phyloP scores from a whole-genome alignment of 257 asterid species.

The Solanum tarijense region DNA sequence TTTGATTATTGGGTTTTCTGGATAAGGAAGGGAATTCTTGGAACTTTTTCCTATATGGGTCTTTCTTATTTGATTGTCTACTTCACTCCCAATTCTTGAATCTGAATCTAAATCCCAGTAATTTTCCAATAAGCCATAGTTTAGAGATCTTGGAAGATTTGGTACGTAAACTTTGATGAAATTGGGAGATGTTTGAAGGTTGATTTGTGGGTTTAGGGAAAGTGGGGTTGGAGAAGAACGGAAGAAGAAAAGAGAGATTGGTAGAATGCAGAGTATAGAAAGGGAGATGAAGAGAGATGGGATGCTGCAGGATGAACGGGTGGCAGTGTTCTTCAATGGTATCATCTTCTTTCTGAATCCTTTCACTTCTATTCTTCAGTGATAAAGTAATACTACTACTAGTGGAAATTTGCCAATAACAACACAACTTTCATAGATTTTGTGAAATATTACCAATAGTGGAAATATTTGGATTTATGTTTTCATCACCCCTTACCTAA shows the following conservation, averaged over 20 bases:
- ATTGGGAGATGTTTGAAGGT: constrained; percentile 16
- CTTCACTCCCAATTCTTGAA: constrained; percentile 70
- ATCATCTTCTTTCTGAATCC: not conserved
- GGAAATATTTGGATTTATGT: not conserved
- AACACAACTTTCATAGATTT: no score
- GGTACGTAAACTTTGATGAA: constrained; percentile 55
- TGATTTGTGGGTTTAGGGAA: constrained; percentile 18
- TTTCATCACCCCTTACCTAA: not conserved
- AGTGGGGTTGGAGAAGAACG: constrained; percentile 14
- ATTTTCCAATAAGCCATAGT: constrained; percentile 63
- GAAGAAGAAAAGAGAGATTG: constrained; percentile 35
- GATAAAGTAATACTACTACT: no score
- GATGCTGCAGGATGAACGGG: not conserved
- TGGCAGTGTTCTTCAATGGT: not conserved
- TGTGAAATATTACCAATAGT: no score
- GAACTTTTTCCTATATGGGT: constrained; percentile 25
- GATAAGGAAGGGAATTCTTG: constrained; percentile 43
- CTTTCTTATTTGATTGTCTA: constrained; percentile 61
- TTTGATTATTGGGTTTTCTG: constrained; percentile 73
- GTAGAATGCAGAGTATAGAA: constrained; percentile 18
- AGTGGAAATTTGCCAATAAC: not conserved
- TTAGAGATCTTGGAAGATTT: constrained; percentile 83
- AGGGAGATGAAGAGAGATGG: constrained; percentile 51
- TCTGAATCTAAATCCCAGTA: constrained; percentile 67
- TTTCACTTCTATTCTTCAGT: no score